Percentiles rank a stretch among this genome's conserved stretches.
Conservation (phyloP, 2,329 filamentous ascomycete genomes). For the Penicillium sumatraense region DNA sequence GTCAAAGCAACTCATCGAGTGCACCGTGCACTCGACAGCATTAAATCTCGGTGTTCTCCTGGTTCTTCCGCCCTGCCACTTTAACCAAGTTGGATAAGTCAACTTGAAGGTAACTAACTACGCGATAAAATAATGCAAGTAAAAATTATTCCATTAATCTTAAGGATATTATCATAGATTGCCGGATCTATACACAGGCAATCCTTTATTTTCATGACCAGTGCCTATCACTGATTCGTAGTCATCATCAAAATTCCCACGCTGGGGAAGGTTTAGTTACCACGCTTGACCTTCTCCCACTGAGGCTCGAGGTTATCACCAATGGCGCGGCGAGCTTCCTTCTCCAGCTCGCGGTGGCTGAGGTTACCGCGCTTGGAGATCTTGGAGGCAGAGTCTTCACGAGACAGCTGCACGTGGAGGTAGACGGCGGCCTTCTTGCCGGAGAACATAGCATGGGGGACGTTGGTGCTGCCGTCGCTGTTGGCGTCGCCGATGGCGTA, state of each 20-base stretch:
- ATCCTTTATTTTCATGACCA: not conserved
- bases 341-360: conserved; percentile 29
- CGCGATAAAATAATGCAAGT: too few relatives aligned
- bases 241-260: not conserved
- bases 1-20: too few relatives aligned
- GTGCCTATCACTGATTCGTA: not conserved
- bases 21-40: too few relatives aligned
- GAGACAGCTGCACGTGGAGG: conserved; percentile 52
- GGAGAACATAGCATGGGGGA: conserved; percentile 64
- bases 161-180: not conserved
- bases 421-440: conserved; percentile 64
- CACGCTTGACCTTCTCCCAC: conserved; percentile 8
- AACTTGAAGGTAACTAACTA: too few relatives aligned
- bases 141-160: conserved; percentile 3
- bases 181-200: not conserved
- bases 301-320: conserved; percentile 35
- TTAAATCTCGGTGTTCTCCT: too few relatives aligned
- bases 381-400: conserved; percentile 34
- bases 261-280: not conserved
- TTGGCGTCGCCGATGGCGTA: conserved; percentile 66
- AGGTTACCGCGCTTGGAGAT: conserved; percentile 34
- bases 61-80: too few relatives aligned
- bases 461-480: conserved; percentile 63
- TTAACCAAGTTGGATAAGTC: too few relatives aligned
- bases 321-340: conserved; percentile 34